Conservation (phyloP, 106 monocot species). For the Triglochin maritima region DNA sequence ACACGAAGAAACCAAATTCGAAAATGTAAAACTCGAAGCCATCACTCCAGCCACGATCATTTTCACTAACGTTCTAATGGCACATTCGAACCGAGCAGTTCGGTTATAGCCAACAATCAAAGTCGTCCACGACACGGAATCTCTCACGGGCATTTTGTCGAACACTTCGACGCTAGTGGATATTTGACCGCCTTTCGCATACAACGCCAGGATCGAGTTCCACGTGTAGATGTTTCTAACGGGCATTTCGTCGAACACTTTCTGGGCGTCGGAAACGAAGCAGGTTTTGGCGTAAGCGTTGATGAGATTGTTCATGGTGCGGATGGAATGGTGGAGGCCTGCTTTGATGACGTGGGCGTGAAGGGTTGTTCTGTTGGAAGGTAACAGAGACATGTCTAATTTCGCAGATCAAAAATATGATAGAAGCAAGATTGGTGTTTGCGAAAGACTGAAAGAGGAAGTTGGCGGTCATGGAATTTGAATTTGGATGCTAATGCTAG, state of each 20-base stretch:
- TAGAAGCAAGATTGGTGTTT: too few species aligned
- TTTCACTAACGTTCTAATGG: conserved; percentile 28
- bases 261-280: conserved; percentile 26
- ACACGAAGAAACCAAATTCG: conserved; percentile 71
- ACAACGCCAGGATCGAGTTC: conserved; percentile 69
- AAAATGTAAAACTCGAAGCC: conserved; percentile 67
- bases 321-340: conserved; percentile 28
- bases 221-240: conserved; percentile 52
- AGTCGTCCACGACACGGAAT: conserved; percentile 76
- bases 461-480: too few species aligned
- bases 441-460: too few species aligned
- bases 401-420: too few species aligned
- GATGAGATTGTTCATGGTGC: conserved; percentile 74
- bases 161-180: conserved; percentile 27
- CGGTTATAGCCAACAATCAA: conserved; percentile 62
- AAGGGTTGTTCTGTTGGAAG: conserved; percentile 26
- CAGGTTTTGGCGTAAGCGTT: conserved; percentile 42
- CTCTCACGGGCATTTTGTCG: conserved; percentile 60
- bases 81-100: conserved; percentile 29
- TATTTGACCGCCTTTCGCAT: conserved; percentile 40
- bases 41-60: conserved; percentile 39
- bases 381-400: not conserved
- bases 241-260: conserved; percentile 67
- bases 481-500: too few species aligned
- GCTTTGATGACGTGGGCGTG: conserved; percentile 59